phyloP scores from a whole-genome alignment of 805 yeast genomes.

The Ogataea populi-albae region DNA sequence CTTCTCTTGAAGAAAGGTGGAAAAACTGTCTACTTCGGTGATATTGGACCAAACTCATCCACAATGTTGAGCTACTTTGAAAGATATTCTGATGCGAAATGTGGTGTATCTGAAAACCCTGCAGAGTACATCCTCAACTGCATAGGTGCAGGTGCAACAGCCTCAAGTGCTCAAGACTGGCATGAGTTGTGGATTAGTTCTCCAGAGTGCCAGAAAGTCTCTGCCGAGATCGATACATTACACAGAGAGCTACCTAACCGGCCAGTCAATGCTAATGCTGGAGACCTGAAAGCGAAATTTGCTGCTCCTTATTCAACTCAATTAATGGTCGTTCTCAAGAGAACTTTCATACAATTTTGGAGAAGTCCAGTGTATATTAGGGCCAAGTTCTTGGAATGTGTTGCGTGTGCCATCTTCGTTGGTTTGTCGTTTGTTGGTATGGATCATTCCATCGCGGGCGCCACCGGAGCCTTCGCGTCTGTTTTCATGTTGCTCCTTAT shows the following conservation, averaged over 20 bases:
- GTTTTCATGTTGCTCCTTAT: constrained; percentile 55
- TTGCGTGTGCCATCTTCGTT: constrained; percentile 44
- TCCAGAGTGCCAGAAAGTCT: constrained; percentile 31
- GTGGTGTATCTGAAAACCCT: constrained; percentile 63
- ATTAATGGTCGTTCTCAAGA: constrained; percentile 35
- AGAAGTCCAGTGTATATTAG: constrained; percentile 51
- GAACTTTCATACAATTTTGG: constrained; percentile 45
- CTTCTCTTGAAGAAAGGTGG: constrained; percentile 51
- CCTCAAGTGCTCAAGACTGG: constrained; percentile 59
- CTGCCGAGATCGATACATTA: constrained; percentile 32
- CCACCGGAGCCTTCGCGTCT: constrained; percentile 54
- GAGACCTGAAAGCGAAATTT: constrained; percentile 32
- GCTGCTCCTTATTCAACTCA: constrained; percentile 47
- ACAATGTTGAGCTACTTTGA: constrained; percentile 46
- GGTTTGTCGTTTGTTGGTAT: constrained; percentile 62
- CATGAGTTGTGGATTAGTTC: constrained; percentile 56
- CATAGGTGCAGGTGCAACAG: constrained; percentile 82
- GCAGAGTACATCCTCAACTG: constrained; percentile 73
- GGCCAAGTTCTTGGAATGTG: constrained; percentile 45
- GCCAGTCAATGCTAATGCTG: constrained; percentile 23
- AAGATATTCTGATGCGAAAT: constrained; percentile 58
- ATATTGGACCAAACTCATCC: constrained; percentile 45
- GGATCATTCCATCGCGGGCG: constrained; percentile 48
- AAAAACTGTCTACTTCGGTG: constrained; percentile 51
- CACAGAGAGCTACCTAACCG: constrained; percentile 28